Conservation (phyloP, 768 basidiomycete species). For the Pisolithus tinctorius region DNA sequence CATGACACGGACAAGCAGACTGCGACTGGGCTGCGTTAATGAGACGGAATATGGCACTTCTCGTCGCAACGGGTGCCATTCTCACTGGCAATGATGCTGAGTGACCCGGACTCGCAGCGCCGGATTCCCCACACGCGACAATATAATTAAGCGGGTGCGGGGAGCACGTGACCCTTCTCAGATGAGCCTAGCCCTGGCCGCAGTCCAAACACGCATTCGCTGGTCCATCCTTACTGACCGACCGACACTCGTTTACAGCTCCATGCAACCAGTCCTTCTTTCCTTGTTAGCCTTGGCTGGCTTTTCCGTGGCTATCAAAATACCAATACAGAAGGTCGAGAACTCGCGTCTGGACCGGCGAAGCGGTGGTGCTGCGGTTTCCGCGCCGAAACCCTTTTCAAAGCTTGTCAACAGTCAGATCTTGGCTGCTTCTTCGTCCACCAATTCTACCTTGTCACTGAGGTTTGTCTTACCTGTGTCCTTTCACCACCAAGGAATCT, state of each 20-base stretch:
- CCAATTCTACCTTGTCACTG: slow-evolving; percentile 14
- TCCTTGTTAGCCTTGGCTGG: slow-evolving; percentile 31
- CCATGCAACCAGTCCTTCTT: slow-evolving; percentile 38
- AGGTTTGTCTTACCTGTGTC: slow-evolving; percentile 8
- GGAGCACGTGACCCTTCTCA: background rate
- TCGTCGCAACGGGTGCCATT: slow-evolving; percentile 41
- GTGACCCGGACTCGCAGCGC: too few relatives aligned
- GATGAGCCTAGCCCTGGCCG: background rate
- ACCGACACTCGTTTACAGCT: slow-evolving; percentile 5
- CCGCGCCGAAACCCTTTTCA: slow-evolving; percentile 7
- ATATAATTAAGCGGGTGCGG: too few relatives aligned
- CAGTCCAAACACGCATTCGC: background rate
- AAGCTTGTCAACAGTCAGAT: slow-evolving; percentile 11
- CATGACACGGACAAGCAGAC: slow-evolving; percentile 74
- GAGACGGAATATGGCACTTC: slow-evolving; percentile 62
- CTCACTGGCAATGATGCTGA: too few relatives aligned
- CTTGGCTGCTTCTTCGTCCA: slow-evolving; percentile 22
- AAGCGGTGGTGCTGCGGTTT: slow-evolving; percentile 22
- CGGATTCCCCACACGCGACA: too few relatives aligned
- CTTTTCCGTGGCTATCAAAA: slow-evolving; percentile 37
- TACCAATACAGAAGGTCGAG: slow-evolving; percentile 43
- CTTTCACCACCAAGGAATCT: background rate
- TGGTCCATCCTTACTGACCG: background rate
- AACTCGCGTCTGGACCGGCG: slow-evolving; percentile 31
- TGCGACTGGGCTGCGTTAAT: slow-evolving; percentile 65